Evolutionary conservation across 1,284 basidiomycete genomes (phyloP).

Genomic region (Wolfiporia cocos): DNA sequence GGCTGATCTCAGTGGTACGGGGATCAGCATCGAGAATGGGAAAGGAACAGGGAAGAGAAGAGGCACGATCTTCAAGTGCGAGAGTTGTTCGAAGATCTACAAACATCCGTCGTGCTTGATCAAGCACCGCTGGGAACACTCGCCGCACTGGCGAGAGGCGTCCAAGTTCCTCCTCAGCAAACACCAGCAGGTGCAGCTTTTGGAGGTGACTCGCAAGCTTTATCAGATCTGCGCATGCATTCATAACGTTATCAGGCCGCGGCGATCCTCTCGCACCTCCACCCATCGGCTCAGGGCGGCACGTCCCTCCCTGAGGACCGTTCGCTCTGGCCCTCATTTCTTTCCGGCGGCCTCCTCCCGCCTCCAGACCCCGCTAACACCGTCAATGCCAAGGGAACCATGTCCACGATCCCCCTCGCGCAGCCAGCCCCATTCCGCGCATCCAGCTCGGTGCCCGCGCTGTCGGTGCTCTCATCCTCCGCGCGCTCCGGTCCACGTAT

Average conservation of each 20-base stretch:
- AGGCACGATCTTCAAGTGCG: slow-evolving; percentile 85
- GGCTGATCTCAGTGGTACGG: slow-evolving; percentile 31
- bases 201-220: slow-evolving; percentile 76
- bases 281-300: slow-evolving; percentile 55
- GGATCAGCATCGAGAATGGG: slow-evolving; percentile 28
- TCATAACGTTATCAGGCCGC: slow-evolving; percentile 57
- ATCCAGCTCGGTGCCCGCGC: slow-evolving; percentile 38
- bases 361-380: slow-evolving; percentile 34
- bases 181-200: slow-evolving; percentile 96
- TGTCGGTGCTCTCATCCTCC: slow-evolving; percentile 17
- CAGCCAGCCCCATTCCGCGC: slow-evolving; percentile 22
- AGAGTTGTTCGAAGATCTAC: slow-evolving; percentile 91
- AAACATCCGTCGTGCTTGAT: slow-evolving; percentile 92
- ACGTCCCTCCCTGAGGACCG: slow-evolving; percentile 90
- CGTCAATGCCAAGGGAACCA: slow-evolving; percentile 10
- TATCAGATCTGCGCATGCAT: slow-evolving; percentile 1
- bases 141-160: slow-evolving; percentile 94
- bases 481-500: slow-evolving; percentile 47
- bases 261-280: slow-evolving; percentile 86
- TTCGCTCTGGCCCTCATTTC: slow-evolving; percentile 77
- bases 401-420: slow-evolving; percentile 18
- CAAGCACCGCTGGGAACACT: slow-evolving; percentile 98
- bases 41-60: slow-evolving; percentile 56
- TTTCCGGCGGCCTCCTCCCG: slow-evolving; percentile 64
- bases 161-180: slow-evolving; percentile 93